A percentile compares a stretch with the other conserved stretches of the same genome.
These are phyloP conservation scores for Entoloma clypeatum DNA, from an alignment of 1,284 basidiomycete genomes.

Conservation along the genomic window DNA sequence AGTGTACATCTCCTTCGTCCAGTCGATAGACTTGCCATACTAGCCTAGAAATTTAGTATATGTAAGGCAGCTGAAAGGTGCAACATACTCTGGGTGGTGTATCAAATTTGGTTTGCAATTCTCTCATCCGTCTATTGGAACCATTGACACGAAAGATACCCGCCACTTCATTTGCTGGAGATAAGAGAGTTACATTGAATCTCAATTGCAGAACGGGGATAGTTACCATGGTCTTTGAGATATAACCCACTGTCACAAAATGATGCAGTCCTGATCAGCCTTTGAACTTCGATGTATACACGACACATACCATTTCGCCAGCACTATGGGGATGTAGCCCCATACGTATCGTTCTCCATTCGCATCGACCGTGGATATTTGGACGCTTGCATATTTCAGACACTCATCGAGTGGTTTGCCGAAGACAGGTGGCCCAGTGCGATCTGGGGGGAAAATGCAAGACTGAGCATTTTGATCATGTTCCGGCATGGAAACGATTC, in stretches of 20 bases:
- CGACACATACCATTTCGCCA: slow-evolving; percentile 85
- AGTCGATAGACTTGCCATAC: slow-evolving; percentile 93
- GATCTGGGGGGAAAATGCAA: slow-evolving; percentile 23
- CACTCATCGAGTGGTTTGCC: slow-evolving; percentile 82
- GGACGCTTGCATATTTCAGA: slow-evolving; percentile 84
- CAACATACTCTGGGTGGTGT: slow-evolving; percentile 75
- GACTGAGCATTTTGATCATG: neutral
- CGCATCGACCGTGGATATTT: slow-evolving; percentile 89
- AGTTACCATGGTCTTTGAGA: slow-evolving; percentile 84
- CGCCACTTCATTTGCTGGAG: slow-evolving; percentile 85
- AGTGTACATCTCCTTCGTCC: slow-evolving; percentile 82
- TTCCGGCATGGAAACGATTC: slow-evolving; percentile 5
- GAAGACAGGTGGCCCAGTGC: slow-evolving; percentile 65
- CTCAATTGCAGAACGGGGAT: slow-evolving; percentile 3
- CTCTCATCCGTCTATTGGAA: slow-evolving; percentile 92
- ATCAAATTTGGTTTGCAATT: slow-evolving; percentile 90
- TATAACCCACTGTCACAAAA: slow-evolving; percentile 65
- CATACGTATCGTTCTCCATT: slow-evolving; percentile 83
- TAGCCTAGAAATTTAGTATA: slow-evolving; percentile 28
- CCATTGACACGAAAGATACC: slow-evolving; percentile 95
- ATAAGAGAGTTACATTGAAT: slow-evolving; percentile 10
- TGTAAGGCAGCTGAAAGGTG: neutral
- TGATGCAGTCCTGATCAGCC: neutral
- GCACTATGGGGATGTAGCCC: slow-evolving; percentile 95
- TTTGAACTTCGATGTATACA: slow-evolving; percentile 1